Conservation (phyloP, 306 rosid genomes). For the Lithocarpus polystachyus region DNA sequence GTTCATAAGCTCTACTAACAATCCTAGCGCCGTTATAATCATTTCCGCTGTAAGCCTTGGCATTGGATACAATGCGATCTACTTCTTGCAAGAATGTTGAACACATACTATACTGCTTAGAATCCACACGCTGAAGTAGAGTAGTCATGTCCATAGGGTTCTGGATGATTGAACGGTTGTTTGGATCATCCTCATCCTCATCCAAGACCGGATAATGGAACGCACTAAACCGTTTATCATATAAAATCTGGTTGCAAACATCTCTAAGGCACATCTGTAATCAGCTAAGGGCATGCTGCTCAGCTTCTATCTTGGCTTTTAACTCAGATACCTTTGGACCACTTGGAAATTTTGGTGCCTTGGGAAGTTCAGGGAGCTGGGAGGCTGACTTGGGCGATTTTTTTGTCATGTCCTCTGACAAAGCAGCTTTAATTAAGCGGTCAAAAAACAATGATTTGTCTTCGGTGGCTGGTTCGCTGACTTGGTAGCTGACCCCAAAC, state of each 20-base stretch:
- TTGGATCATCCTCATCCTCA: constrained; percentile 79
- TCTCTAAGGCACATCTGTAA: constrained; percentile 98
- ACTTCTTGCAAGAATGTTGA: constrained; percentile 80
- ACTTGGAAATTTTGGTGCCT: constrained; percentile 77
- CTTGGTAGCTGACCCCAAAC: constrained; percentile 56
- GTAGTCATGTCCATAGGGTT: constrained; percentile 93
- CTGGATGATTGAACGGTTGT: constrained; percentile 81
- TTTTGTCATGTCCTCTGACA: constrained; percentile 54
- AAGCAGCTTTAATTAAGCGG: constrained; percentile 65
- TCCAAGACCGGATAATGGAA: constrained; percentile 93
- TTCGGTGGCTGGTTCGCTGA: constrained; percentile 57
- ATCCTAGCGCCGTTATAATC: constrained; percentile 90
- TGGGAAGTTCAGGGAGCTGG: constrained; percentile 73
- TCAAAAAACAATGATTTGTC: constrained; percentile 71
- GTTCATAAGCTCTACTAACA: constrained; percentile 90
- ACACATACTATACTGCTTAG: constrained; percentile 72
- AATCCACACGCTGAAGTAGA: constrained; percentile 83
- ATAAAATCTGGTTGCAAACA: constrained; percentile 86
- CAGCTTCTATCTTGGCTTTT: constrained; percentile 88
- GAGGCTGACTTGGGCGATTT: constrained; percentile 43
- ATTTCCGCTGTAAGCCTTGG: constrained; percentile 86
- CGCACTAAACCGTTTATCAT: constrained; percentile 86
- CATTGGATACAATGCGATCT: constrained; percentile 86
- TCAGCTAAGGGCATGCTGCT: constrained; percentile 95
- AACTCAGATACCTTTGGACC: constrained; percentile 92